phyloP scores from a whole-genome alignment of 352 stramenopile species.

The Globisporangium spiculum region DNA sequence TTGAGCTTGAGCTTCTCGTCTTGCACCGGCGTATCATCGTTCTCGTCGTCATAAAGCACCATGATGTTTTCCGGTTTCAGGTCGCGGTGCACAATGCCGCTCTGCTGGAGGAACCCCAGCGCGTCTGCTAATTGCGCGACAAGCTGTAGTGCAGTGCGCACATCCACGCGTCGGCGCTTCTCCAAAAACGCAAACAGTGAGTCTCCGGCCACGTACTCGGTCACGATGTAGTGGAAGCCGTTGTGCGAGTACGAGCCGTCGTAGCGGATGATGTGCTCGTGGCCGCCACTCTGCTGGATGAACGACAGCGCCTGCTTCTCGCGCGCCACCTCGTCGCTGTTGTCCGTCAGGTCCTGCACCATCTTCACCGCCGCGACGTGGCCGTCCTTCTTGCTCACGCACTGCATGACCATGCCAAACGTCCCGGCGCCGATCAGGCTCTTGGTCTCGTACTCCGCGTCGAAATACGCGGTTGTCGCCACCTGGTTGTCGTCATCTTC shows the following conservation, averaged over 20 bases:
- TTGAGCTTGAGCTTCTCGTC: constrained; percentile 58
- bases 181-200: constrained; percentile 74
- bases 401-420: constrained; percentile 86
- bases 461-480: constrained; percentile 36
- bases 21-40: neutral
- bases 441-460: constrained; percentile 62
- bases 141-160: constrained; percentile 45
- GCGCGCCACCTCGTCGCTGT: constrained; percentile 51
- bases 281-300: constrained; percentile 56
- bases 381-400: constrained; percentile 59
- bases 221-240: constrained; percentile 82
- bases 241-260: constrained; percentile 67
- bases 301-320: constrained; percentile 54
- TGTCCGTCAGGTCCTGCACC: constrained; percentile 56
- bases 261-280: constrained; percentile 62
- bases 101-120: constrained; percentile 61
- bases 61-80: constrained; percentile 90
- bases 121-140: constrained; percentile 61
- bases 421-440: constrained; percentile 61
- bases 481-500: neutral
- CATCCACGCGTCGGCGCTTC: constrained; percentile 41
- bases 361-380: constrained; percentile 75
- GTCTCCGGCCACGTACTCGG: constrained; percentile 66
- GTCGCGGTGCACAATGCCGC: constrained; percentile 79
- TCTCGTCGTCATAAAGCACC: constrained; percentile 26